Conservation (phyloP, 805 yeast genomes). For the Sungouiella blattae region DNA sequence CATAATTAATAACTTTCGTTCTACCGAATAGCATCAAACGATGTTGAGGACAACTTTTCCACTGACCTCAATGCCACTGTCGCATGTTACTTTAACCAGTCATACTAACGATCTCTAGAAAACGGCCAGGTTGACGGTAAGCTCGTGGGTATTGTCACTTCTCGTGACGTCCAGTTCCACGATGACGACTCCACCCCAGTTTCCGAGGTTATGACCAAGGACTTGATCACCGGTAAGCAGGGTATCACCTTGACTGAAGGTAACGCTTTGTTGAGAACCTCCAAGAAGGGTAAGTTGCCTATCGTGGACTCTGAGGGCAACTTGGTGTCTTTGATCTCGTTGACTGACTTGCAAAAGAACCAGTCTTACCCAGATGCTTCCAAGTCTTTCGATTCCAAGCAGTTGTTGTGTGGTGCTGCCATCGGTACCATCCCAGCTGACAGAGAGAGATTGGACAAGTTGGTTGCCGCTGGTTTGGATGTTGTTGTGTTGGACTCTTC, state of each 20-base stretch:
- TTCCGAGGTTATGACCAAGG: slow-evolving; percentile 84
- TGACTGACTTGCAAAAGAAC: slow-evolving; percentile 97
- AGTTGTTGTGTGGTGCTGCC: slow-evolving; percentile 97
- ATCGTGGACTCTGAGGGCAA: slow-evolving; percentile 75
- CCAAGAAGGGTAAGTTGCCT: slow-evolving; percentile 97
- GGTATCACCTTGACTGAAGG: slow-evolving; percentile 85
- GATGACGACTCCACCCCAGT: slow-evolving; percentile 64
- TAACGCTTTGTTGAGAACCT: slow-evolving; percentile 82
- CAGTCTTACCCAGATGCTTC: slow-evolving; percentile 91
- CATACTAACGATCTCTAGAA: slow-evolving; percentile 45
- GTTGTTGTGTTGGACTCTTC: slow-evolving; percentile 94
- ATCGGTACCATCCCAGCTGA: slow-evolving; percentile 92
- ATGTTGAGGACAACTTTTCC: slow-evolving; percentile 79
- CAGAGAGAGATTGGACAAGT: slow-evolving; percentile 73
- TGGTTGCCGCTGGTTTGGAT: slow-evolving; percentile 95
- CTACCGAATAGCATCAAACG: slow-evolving; percentile 97
- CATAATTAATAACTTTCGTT: slow-evolving; percentile 89
- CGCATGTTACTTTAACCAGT: slow-evolving; percentile 4
- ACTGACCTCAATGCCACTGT: slow-evolving; percentile 12
- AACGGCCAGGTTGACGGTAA: slow-evolving; percentile 84
- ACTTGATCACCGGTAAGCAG: slow-evolving; percentile 74
- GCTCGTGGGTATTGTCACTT: slow-evolving; percentile 90
- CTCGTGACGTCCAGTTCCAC: slow-evolving; percentile 95
- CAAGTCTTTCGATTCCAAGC: slow-evolving; percentile 88
- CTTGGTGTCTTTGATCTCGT: slow-evolving; percentile 83